These are phyloP conservation scores for Carex scoparia DNA, from an alignment of 176 grass and related monocot species.

Conservation along the genomic window DNA sequence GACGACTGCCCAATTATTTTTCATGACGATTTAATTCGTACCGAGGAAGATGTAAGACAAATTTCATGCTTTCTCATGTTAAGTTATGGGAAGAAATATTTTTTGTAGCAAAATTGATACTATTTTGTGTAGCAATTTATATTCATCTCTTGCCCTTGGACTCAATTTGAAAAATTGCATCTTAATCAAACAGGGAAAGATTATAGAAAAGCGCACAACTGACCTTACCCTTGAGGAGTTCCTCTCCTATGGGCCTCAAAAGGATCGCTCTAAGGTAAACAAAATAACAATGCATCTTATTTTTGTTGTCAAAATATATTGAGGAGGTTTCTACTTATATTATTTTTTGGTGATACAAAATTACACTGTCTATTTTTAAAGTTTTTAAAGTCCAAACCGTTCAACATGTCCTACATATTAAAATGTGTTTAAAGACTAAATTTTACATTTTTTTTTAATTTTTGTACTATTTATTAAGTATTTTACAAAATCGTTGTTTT, in stretches of 20 bases:
- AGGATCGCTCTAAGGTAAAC: conserved; percentile 52
- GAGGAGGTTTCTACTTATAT: too few relatives aligned
- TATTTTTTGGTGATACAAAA: too few relatives aligned
- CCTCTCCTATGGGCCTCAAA: conserved; percentile 67
- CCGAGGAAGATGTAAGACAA: conserved; percentile 61
- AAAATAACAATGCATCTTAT: not conserved
- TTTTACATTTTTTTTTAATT: too few relatives aligned
- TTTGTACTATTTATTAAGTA: too few relatives aligned
- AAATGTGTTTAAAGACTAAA: too few relatives aligned
- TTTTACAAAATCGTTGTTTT: too few relatives aligned
- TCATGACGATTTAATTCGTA: conserved; percentile 69
- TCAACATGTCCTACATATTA: too few relatives aligned
- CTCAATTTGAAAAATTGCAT: not conserved
- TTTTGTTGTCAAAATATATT: not conserved
- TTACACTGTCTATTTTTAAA: too few relatives aligned
- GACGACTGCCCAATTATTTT: conserved; percentile 77
- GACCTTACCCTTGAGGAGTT: conserved; percentile 69
- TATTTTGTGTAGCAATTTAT: not conserved
- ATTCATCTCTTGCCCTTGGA: not conserved
- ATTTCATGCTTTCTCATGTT: not conserved
- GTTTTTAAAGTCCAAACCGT: too few relatives aligned
- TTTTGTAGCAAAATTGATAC: not conserved
- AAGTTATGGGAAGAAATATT: too few relatives aligned
- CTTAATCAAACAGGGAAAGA: conserved; percentile 45
- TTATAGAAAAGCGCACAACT: conserved; percentile 48